Evolutionary conservation across 768 basidiomycete species (phyloP).

Genomic region (Termitomyces sp.): DNA sequence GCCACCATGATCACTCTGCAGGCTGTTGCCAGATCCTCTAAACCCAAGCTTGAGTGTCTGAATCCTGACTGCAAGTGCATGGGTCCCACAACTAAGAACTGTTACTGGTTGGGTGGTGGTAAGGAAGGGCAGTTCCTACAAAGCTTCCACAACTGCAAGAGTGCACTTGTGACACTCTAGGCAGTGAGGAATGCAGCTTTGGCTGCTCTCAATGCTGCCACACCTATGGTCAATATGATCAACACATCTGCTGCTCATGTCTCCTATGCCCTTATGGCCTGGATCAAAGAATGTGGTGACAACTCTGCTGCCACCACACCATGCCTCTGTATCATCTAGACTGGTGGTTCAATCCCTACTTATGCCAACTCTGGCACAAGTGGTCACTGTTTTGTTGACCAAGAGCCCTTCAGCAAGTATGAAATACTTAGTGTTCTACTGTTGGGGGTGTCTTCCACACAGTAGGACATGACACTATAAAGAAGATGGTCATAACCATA

Average conservation of each 20-base stretch:
- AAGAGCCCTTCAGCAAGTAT: not conserved
- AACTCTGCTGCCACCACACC: too few species aligned
- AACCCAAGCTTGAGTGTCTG: not conserved
- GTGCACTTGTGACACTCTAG: not conserved
- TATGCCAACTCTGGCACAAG: not conserved
- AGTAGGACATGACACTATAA: not conserved
- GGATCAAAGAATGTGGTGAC: not conserved
- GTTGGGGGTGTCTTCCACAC: not conserved
- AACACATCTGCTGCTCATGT: not conserved
- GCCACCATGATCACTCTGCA: not conserved
- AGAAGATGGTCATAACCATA: not conserved
- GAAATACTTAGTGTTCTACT: not conserved
- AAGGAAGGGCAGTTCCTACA: not conserved
- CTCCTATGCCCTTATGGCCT: not conserved
- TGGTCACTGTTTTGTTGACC: not conserved
- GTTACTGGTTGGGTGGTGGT: not conserved
- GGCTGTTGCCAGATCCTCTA: too few species aligned
- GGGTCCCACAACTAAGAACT: not conserved
- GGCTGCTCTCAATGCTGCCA: not conserved
- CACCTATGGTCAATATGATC: not conserved
- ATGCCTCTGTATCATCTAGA: too few species aligned
- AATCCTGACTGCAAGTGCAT: not conserved
- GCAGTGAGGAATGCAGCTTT: not conserved
- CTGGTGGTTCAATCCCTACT: not conserved
- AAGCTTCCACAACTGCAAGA: not conserved